Evolutionary conservation across 176 grass and related monocot genomes (phyloP).

Genomic region (Elymus sibiricus): DNA sequence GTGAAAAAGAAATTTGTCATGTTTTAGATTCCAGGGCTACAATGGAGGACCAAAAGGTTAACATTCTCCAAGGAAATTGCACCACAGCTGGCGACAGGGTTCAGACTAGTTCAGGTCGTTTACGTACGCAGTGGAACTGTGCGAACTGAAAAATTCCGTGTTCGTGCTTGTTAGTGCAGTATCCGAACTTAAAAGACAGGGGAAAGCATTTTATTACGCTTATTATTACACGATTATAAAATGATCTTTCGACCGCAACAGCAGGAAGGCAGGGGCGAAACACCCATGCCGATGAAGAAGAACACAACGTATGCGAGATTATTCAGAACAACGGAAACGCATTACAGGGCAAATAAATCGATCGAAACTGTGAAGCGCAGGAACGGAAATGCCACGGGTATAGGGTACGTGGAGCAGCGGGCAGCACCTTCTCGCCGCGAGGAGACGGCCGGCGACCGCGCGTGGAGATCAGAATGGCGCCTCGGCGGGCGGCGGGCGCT

Average conservation of each 20-base stretch:
- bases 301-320: not conserved
- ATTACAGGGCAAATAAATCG: not conserved
- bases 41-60: too few relatives aligned
- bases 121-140: not conserved
- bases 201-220: not conserved
- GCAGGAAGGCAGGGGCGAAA: not conserved
- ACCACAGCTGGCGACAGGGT: too few relatives aligned
- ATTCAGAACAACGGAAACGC: not conserved
- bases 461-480: constrained; percentile 37
- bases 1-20: too few relatives aligned
- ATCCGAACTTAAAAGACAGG: not conserved
- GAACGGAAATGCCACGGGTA: not conserved
- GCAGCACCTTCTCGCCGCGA: not conserved
- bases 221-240: not conserved
- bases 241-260: not conserved
- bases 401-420: not conserved
- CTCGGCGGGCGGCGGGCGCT: constrained; percentile 42
- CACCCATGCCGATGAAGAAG: not conserved
- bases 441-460: not conserved
- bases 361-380: not conserved
- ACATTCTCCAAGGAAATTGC: too few relatives aligned
- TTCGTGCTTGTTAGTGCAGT: not conserved
- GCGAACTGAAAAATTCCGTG: not conserved
- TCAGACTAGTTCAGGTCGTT: not conserved
- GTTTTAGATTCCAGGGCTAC: too few relatives aligned